phyloP scores from a whole-genome alignment of 768 basidiomycete genomes.

The Mycena indigotica region DNA sequence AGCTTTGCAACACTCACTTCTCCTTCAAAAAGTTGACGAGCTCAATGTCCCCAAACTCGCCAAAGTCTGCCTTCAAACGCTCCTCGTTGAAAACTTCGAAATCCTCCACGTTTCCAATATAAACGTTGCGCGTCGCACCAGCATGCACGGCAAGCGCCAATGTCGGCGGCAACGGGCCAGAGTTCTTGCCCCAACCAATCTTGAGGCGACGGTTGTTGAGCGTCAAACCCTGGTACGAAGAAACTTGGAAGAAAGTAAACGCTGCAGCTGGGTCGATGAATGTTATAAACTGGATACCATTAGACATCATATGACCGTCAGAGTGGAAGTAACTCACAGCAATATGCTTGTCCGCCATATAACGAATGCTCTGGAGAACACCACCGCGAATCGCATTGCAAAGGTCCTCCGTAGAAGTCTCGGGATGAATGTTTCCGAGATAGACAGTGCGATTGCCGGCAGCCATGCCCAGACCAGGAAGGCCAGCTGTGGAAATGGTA shows the following conservation, averaged over 20 bases:
- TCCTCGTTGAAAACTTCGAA: conserved; percentile 92
- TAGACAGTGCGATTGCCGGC: conserved; percentile 87
- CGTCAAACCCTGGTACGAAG: conserved; percentile 85
- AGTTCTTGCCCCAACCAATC: conserved; percentile 98
- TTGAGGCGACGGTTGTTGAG: conserved; percentile 93
- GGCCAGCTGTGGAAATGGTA: conserved; percentile 12
- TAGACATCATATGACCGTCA: not conserved
- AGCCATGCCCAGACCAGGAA: conserved; percentile 18
- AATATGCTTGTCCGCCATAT: conserved; percentile 97
- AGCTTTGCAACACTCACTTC: conserved; percentile 58
- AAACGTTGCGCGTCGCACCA: conserved; percentile 95
- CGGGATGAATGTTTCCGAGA: conserved; percentile 94
- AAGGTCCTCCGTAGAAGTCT: conserved; percentile 91
- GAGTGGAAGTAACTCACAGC: conserved; percentile 52
- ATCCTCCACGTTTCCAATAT: conserved; percentile 94
- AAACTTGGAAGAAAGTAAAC: conserved; percentile 92
- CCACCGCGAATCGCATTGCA: conserved; percentile 98
- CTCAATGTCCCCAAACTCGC: conserved; percentile 95
- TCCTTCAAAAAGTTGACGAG: conserved; percentile 94
- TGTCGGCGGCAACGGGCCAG: conserved; percentile 81
- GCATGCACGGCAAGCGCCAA: conserved; percentile 87
- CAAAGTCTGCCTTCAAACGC: conserved; percentile 88
- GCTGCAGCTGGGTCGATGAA: conserved; percentile 95
- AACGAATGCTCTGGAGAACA: conserved; percentile 90
- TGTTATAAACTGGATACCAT: conserved; percentile 74